Base-by-base conservation (phyloP, 1,284 basidiomycete genomes). In the Fistulinella cinereoalba region DNA sequence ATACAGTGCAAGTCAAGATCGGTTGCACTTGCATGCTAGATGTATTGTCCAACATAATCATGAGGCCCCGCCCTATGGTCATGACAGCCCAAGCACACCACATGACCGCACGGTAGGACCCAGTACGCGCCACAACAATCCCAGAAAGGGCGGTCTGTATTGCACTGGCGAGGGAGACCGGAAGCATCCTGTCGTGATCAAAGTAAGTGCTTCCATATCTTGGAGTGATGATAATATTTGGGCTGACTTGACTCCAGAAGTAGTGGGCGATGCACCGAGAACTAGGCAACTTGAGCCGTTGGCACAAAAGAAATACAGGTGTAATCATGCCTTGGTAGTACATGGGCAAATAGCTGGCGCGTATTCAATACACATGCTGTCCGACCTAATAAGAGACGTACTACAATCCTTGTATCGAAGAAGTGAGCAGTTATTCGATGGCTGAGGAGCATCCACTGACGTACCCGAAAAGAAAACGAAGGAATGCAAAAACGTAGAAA, bases 241-340 rank as follows among this genome's bases (percentile, higher is more conserved):
- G 19, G 50, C 52, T 39, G 3, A 65, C 54, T 57, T 61, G 28
- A 79, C 56, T 11, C 77, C 77, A 3, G 74, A 67, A 44, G 60
- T 53, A 6, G 71, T 69, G 12, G 77, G 69, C 6, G 66, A 67
- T 3, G 71, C 61, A 6, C 79, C 77, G n/a, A 75, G 65, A 21
- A 67, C 66, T 65, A n/a, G 27, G 7, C 3, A 6, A 6, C 16
- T n/a, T 55, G 61, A 71, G 55, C 22, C 11, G n/a, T 43, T 4
- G 59, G 38, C 2, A 55, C 22, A n/a, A 37, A 49, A 42, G 18
- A 47, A 22, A 47, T 21, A 38, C 28, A 3, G 19, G 18, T 31
- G 37, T 21, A 46, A 42, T 29, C 55, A 25, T 44, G 19, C 62
- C 64, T 53, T 65, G 61, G 19, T 53, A 67, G 42, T 62, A 63